These are phyloP conservation scores for Piloderma croceum DNA, from an alignment of 768 basidiomycete species.

Conservation along the genomic window DNA sequence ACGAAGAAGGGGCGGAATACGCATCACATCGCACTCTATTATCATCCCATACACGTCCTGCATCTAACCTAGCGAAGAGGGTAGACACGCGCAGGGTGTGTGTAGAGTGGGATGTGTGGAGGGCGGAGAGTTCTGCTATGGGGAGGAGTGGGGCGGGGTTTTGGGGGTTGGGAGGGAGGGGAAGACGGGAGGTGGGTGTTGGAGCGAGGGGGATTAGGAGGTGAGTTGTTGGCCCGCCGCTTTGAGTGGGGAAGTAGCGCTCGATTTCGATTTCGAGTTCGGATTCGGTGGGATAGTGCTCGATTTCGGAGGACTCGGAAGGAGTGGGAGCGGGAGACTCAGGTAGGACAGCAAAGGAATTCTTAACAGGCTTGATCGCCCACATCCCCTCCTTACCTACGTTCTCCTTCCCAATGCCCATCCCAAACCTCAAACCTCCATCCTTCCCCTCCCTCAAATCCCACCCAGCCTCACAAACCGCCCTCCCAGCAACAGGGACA, in stretches of 20 bases:
- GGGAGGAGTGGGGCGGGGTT: constrained; percentile 41
- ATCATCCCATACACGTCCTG: constrained; percentile 59
- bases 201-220: constrained; percentile 76
- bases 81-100: constrained; percentile 63
- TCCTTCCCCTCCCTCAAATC: constrained; percentile 52
- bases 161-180: constrained; percentile 38
- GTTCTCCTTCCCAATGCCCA: constrained; percentile 18
- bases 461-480: constrained; percentile 71
- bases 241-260: constrained; percentile 51
- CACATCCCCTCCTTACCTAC: constrained; percentile 19
- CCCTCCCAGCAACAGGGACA: constrained; percentile 69
- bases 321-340: constrained; percentile 9
- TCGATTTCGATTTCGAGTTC: constrained; percentile 51
- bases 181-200: constrained; percentile 59
- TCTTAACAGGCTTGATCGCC: constrained; percentile 31
- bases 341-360: constrained; percentile 5
- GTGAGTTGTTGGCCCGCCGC: constrained; percentile 43
- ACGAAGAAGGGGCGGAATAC: no score
- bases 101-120: constrained; percentile 47
- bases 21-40: no score
- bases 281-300: constrained; percentile 13
- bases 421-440: constrained; percentile 24
- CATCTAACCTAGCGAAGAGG: constrained; percentile 67
- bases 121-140: constrained; percentile 41
- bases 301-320: constrained; percentile 1